Evolutionary conservation across 2,329 filamentous ascomycete species (phyloP), one percentile per base, ranked within the genome.

Genomic region (Neurospora sp.): DNA sequence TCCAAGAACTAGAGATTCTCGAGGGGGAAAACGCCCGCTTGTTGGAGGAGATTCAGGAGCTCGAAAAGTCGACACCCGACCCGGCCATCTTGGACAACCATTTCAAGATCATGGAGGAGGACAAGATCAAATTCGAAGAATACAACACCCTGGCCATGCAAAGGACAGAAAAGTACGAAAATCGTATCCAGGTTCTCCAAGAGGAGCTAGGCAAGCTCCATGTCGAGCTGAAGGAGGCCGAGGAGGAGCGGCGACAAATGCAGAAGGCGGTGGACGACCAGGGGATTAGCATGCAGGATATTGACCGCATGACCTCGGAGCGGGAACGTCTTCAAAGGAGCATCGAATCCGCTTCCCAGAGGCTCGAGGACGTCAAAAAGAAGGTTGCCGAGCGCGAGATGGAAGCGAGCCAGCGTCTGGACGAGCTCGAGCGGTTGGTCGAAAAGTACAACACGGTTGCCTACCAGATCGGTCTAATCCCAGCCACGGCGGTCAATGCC

Each of bases 301-400:
- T 99, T 78, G 96, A 99, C 85, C 93, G 96, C 80, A 97, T 99
- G 95, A 97, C 93, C 75, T 90, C 92, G 41, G 96, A 99, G 79
- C 90, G 94, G 68, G 96, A 99, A 77, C 89, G 96, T 66, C 86
- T 99, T n/a, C 92, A 97, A 74, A 94, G 91, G 76, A 92, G 90
- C 57, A 90, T 97, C 65, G 93, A 97, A 75, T 87, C 89, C 2
- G 91, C 92, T 0, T 85, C 88, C 6, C 85, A 87, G 69, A 87
- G 92, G 68, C 84, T 97, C 0, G 94, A 97, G 70, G 96, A 98
- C 72, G 87, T 91, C 8, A 96, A 96, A 82, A 90, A 88, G 74
- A 90, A 88, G 74, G 91, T 96, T 1, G 86, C 90, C 19, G 93
- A 97, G 74, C 96, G 92, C 76, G 96, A 99, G 80, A 80, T 87